phyloP scores from a whole-genome alignment of 768 basidiomycete genomes.

The Omphalotus guepiniiformis region DNA sequence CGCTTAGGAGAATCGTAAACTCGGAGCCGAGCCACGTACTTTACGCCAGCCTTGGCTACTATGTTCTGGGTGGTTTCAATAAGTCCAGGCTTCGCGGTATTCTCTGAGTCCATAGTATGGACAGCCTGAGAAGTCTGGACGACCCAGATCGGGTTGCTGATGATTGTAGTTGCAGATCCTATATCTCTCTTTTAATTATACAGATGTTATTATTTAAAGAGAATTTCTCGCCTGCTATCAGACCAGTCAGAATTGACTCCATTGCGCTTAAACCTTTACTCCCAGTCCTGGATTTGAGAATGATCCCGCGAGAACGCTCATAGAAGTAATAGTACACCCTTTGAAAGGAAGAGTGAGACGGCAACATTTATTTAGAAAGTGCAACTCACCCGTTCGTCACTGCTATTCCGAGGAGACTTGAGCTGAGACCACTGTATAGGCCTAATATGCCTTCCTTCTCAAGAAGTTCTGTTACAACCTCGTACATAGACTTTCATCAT shows the following conservation, averaged over 20 bases:
- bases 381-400: slow-evolving; percentile 79
- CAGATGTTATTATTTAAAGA: too few relatives aligned
- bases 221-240: slow-evolving; percentile 87
- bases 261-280: slow-evolving; percentile 71
- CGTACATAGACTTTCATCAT: slow-evolving; percentile 51
- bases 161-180: slow-evolving; percentile 86
- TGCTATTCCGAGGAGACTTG: slow-evolving; percentile 85
- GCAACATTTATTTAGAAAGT: background rate
- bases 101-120: slow-evolving; percentile 38
- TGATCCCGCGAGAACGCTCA: slow-evolving; percentile 57
- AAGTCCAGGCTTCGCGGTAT: slow-evolving; percentile 51
- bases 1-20: background rate
- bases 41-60: slow-evolving; percentile 63
- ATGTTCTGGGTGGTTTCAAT: slow-evolving; percentile 67
- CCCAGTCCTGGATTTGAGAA: slow-evolving; percentile 51
- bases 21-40: slow-evolving; percentile 24
- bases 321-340: slow-evolving; percentile 95
- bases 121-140: slow-evolving; percentile 89
- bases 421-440: slow-evolving; percentile 85
- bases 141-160: slow-evolving; percentile 97
- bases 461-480: slow-evolving; percentile 70
- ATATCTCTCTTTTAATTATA: too few relatives aligned
- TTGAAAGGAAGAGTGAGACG: slow-evolving; percentile 2
- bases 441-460: slow-evolving; percentile 81
- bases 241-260: slow-evolving; percentile 87